Conservation (phyloP, 2,329 filamentous ascomycete species). For the Calonectria ilicicola region DNA sequence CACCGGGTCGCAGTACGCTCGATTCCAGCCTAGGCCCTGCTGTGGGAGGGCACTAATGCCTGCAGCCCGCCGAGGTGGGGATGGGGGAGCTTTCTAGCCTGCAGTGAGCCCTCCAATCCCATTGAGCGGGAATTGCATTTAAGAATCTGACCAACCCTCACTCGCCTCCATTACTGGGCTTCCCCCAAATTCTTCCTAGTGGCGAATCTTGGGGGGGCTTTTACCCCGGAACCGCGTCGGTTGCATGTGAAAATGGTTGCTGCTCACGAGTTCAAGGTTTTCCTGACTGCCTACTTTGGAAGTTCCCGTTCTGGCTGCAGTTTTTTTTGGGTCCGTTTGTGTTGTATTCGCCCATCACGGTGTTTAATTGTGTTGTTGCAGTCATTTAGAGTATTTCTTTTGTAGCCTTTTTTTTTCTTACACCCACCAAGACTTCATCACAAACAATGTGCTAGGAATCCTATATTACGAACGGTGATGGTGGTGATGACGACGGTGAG, state of each 20-base stretch:
- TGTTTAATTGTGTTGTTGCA: too few species aligned
- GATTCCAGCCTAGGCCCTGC: background rate
- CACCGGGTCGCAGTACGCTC: background rate
- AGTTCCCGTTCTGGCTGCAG: background rate
- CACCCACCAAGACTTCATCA: too few species aligned
- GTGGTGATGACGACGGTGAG: too few species aligned
- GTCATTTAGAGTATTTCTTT: too few species aligned
- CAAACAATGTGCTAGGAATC: too few species aligned
- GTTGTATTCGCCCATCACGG: background rate
- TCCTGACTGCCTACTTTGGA: background rate
- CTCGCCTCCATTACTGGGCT: background rate
- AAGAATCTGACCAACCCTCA: conserved; percentile 5
- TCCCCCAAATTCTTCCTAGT: background rate
- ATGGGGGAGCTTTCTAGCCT: background rate
- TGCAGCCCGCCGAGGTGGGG: conserved; percentile 11
- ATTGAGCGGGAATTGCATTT: conserved; percentile 6
- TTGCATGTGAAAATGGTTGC: conserved; percentile 40
- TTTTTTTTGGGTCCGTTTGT: background rate
- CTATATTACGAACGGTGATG: too few species aligned
- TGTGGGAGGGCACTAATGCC: conserved; percentile 14
- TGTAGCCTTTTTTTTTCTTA: too few species aligned
- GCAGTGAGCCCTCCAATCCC: conserved; percentile 14
- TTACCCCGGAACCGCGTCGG: conserved; percentile 31
- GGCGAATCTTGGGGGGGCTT: background rate
- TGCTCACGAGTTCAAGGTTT: background rate